Conservation (phyloP, 179 eudicot genomes). For the Beta macrorhiza region DNA sequence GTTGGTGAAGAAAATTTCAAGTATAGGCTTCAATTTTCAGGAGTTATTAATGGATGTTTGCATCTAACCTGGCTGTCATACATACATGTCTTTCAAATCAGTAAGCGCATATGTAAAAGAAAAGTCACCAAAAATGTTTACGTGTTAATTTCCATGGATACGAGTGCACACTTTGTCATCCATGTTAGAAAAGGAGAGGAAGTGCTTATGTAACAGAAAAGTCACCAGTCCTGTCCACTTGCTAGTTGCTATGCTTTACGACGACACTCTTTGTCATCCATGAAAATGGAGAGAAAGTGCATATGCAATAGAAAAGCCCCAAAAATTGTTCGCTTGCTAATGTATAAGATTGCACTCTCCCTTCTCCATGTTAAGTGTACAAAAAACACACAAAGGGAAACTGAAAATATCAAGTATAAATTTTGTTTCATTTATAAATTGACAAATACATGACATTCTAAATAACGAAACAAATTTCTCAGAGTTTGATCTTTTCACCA, state of each 20-base stretch:
- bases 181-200: background rate
- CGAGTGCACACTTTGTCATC: background rate
- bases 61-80: background rate
- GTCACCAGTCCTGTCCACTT: background rate
- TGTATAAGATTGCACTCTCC: no score
- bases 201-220: no score
- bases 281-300: background rate
- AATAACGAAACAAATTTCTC: no score
- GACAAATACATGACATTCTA: no score
- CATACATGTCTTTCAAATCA: background rate
- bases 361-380: no score
- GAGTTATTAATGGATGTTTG: background rate
- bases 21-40: background rate
- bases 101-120: background rate
- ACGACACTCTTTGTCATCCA: background rate
- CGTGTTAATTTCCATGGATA: background rate
- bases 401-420: no score
- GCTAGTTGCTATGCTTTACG: background rate
- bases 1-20: background rate
- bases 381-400: no score
- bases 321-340: no score
- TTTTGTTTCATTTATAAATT: no score
- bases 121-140: background rate
- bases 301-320: no score
- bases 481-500: no score